phyloP scores from a whole-genome alignment of 2,329 filamentous ascomycete species.

The Fusarium kyushuense region DNA sequence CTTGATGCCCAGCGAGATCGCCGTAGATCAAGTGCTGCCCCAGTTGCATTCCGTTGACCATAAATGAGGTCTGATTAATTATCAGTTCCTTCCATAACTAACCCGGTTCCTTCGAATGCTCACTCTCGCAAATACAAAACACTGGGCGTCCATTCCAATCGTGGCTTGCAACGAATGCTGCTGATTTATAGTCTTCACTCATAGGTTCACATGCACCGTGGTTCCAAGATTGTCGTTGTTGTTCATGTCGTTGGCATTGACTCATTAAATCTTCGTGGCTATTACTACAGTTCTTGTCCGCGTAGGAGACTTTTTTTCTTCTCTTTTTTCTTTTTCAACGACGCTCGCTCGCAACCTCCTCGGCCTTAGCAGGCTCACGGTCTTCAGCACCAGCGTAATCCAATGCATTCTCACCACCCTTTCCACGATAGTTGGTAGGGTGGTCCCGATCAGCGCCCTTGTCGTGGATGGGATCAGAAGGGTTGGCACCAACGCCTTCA shows the following conservation, averaged over 20 bases:
- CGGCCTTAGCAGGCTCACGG: constrained; percentile 35
- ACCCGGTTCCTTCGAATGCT: not conserved
- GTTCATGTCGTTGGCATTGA: constrained; percentile 30
- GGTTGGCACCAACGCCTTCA: constrained; percentile 54
- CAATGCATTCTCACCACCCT: constrained; percentile 30
- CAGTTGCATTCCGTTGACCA: not conserved
- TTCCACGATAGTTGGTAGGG: constrained; percentile 38
- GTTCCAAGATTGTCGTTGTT: not conserved
- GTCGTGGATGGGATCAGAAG: constrained; percentile 47
- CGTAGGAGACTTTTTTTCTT: constrained; percentile 7
- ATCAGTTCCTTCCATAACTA: not conserved
- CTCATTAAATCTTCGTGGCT: constrained; percentile 29
- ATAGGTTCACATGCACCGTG: not conserved
- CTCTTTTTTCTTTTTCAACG: no score
- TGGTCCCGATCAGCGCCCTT: constrained; percentile 50
- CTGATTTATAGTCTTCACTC: no score
- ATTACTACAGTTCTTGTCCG: constrained; percentile 16
- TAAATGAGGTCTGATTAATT: no score
- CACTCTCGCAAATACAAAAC: no score
- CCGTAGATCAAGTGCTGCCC: not conserved
- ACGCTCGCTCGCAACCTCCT: constrained; percentile 43
- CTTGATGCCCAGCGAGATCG: not conserved
- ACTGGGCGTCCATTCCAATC: not conserved
- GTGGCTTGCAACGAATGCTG: not conserved
- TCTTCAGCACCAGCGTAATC: constrained; percentile 43